A percentile compares a stretch with the other conserved stretches of the same genome.
phyloP scores from a whole-genome alignment of 2,329 filamentous ascomycete genomes.

The Aspergillus fischeri region DNA sequence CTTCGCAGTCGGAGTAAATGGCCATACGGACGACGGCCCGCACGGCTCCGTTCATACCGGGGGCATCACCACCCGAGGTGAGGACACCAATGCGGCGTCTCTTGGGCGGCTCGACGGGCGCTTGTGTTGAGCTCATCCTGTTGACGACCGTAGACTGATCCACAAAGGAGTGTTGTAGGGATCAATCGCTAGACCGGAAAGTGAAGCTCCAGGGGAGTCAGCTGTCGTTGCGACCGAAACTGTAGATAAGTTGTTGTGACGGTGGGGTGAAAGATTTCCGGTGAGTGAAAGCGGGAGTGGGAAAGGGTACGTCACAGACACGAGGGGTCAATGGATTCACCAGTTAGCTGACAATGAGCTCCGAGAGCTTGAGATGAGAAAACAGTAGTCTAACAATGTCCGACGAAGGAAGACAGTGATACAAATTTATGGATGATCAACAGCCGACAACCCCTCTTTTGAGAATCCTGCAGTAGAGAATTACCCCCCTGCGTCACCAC shows the following conservation, averaged over 20 bases:
- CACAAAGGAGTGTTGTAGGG: not conserved
- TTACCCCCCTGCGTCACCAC: not conserved
- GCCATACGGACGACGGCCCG: conserved; percentile 88
- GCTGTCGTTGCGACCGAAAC: not conserved
- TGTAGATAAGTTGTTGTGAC: conserved; percentile 11
- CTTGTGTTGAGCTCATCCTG: conserved; percentile 17
- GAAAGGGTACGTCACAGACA: conserved; percentile 19
- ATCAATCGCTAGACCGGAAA: not conserved
- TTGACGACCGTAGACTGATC: conserved; percentile 4
- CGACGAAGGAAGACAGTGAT: not conserved
- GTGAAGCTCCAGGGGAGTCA: not conserved
- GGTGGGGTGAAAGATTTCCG: conserved; percentile 24
- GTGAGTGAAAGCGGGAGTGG: conserved; percentile 35
- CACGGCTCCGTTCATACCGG: conserved; percentile 90
- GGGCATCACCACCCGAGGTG: conserved; percentile 91
- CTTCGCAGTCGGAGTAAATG: conserved; percentile 76
- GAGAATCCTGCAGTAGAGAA: not conserved
- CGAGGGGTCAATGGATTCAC: not conserved
- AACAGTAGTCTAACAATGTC: not conserved
- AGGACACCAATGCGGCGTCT: conserved; percentile 76
- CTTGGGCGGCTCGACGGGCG: conserved; percentile 33
- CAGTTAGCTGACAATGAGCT: not conserved
- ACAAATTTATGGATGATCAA: not conserved
- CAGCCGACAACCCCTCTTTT: not conserved
- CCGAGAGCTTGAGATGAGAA: not conserved